Conservation (phyloP, 179 eudicot species). For the Heliamphora pulchella region DNA sequence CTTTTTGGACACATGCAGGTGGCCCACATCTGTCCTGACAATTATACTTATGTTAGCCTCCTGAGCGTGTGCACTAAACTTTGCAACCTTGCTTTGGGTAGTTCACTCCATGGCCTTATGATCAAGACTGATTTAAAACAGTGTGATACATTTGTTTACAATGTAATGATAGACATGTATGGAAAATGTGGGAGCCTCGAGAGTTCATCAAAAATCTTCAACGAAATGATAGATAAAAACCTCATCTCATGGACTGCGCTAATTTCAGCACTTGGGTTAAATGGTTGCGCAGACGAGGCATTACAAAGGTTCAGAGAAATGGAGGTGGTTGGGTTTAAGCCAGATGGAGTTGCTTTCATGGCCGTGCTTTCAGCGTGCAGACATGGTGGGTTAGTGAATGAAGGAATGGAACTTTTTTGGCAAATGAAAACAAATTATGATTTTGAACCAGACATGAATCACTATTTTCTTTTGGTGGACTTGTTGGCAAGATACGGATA, state of each 20-base stretch:
- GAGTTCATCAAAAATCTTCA: constrained; percentile 43
- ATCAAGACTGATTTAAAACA: constrained; percentile 35
- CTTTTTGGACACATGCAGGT: constrained; percentile 55
- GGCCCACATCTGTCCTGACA: constrained; percentile 42
- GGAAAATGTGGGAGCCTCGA: constrained; percentile 65
- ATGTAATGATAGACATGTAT: constrained; percentile 63
- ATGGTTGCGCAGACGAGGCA: constrained; percentile 53
- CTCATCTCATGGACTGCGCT: constrained; percentile 61
- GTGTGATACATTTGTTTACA: constrained; percentile 54
- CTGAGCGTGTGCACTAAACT: constrained; percentile 47
- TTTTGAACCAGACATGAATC: constrained; percentile 59
- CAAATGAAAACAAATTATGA: constrained; percentile 41
- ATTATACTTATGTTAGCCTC: constrained; percentile 51
- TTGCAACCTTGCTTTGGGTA: constrained; percentile 58
- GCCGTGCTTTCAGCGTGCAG: constrained; percentile 72
- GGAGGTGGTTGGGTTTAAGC: constrained; percentile 42
- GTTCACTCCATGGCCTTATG: constrained; percentile 56
- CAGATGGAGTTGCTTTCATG: constrained; percentile 48
- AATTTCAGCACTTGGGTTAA: constrained; percentile 58
- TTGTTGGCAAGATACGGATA: constrained; percentile 53
- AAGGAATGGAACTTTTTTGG: constrained; percentile 56
- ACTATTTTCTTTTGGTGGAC: constrained; percentile 57
- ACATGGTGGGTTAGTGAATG: constrained; percentile 56
- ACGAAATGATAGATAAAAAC: constrained; percentile 39
- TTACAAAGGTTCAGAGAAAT: constrained; percentile 51